Base-by-base conservation (phyloP, 169 alveolate species). In the Toxoplasma gondii region DNA sequence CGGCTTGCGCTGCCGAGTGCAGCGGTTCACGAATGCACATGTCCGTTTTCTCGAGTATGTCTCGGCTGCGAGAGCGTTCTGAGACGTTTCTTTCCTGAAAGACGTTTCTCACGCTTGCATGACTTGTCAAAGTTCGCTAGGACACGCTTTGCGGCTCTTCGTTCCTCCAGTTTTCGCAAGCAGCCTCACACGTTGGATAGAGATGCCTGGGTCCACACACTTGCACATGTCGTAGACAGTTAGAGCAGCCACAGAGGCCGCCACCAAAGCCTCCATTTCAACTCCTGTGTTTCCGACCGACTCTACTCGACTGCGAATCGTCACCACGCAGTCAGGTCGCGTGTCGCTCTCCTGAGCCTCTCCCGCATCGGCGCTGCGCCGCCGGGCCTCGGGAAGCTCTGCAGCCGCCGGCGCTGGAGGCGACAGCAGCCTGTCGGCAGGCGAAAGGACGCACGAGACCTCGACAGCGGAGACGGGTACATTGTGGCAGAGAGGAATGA, bases 201-300 rank as follows among this genome's bases (percentile, higher is more conserved):
- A 38, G 94, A 88, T 74, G 80, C 45, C 2, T 64, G 9, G 16
- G 34, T 90, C 93, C 36, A 67, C 38, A 19, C 58, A 10, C 91
- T 96, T 96, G 83, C 97, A 96, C 97, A 96, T 96, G 92, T 96
- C 97, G 86, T 96, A 96, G 16, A 96, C 90, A n/a, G 97, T 95
- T 17, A 96, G 49, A 12, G 96, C 97, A 1, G 97, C 96, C 17
- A 94, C 88, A n/a, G 93, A 78, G 22, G 67, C 97, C 1, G 97
- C 97, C 41, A 93, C 86, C 81, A 96, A 5, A 4, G 97, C 97
- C 87, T 96, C 97, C 97, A 96, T 96, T 86, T 96, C 97, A 86
- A 96, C 95, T 0, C 97, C 97, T 36, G 97, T 96, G 31, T 86
- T 94, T 69, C 82, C 97, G 17, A 27, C 64, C 16, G 41, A 38